Evolutionary conservation across 441 rosid species (phyloP).

Genomic region (Theobroma grandiflorum): DNA sequence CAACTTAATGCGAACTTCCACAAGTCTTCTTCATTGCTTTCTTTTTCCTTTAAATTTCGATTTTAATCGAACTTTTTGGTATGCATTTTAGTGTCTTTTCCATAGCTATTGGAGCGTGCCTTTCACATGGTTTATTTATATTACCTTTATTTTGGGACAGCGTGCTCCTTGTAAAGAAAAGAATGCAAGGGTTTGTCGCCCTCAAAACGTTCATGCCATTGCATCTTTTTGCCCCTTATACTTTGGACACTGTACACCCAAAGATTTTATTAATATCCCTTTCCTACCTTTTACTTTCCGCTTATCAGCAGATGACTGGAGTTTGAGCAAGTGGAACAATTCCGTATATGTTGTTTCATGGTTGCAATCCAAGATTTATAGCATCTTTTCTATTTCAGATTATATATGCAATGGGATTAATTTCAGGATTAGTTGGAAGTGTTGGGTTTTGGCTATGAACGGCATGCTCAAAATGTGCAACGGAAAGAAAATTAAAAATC

Average conservation of each 20-base stretch:
- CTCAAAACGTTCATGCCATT: conserved; percentile 10
- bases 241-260: background rate
- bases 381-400: background rate
- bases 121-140: background rate
- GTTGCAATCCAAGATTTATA: background rate
- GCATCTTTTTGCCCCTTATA: conserved; percentile 13
- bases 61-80: background rate
- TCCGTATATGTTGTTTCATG: background rate
- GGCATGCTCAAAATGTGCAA: no score
- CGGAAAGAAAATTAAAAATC: no score
- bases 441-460: no score
- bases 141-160: background rate
- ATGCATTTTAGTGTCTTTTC: background rate
- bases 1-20: background rate
- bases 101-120: background rate
- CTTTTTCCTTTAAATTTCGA: background rate
- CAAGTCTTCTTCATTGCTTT: background rate
- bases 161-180: background rate
- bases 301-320: conserved; percentile 7
- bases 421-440: background rate
- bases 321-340: background rate
- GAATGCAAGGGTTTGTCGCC: background rate
- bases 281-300: conserved; percentile 1
- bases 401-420: background rate
- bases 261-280: background rate